phyloP scores from a whole-genome alignment of 306 rosid species.

The Citrullus mucosospermus region DNA sequence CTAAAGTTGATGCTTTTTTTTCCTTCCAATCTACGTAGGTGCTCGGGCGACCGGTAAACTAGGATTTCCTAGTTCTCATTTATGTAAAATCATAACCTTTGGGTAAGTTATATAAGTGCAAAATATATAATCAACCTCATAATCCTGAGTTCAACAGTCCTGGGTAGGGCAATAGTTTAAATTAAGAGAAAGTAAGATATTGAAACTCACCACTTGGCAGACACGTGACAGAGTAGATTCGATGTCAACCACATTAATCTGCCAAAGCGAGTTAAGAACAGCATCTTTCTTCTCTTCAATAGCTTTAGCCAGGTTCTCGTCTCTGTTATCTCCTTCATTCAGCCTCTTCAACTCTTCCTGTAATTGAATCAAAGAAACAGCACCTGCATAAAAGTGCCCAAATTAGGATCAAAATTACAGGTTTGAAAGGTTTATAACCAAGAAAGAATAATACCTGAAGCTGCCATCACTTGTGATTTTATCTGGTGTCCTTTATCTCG shows the following conservation, averaged over 20 bases:
- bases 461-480: conserved; percentile 93
- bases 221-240: conserved; percentile 80
- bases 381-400: conserved; percentile 40
- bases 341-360: conserved; percentile 80
- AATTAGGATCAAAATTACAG: not conserved
- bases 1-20: not conserved
- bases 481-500: conserved; percentile 86
- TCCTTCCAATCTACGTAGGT: not conserved
- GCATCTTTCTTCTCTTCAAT: conserved; percentile 73
- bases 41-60: not conserved
- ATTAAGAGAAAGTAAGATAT: conserved; percentile 10
- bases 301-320: conserved; percentile 50
- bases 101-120: not conserved
- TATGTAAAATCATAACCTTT: not conserved
- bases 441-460: conserved; percentile 51
- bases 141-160: not conserved
- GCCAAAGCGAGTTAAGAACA: conserved; percentile 83
- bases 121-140: not conserved
- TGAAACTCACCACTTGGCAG: conserved; percentile 72
- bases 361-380: conserved; percentile 82
- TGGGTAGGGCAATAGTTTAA: not conserved
- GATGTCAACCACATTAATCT: conserved; percentile 83
- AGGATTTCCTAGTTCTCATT: not conserved
- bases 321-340: conserved; percentile 51
- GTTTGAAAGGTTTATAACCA: not conserved